Conservation (phyloP, 2,329 filamentous ascomycete species). For the Aureobasidium sp. region DNA sequence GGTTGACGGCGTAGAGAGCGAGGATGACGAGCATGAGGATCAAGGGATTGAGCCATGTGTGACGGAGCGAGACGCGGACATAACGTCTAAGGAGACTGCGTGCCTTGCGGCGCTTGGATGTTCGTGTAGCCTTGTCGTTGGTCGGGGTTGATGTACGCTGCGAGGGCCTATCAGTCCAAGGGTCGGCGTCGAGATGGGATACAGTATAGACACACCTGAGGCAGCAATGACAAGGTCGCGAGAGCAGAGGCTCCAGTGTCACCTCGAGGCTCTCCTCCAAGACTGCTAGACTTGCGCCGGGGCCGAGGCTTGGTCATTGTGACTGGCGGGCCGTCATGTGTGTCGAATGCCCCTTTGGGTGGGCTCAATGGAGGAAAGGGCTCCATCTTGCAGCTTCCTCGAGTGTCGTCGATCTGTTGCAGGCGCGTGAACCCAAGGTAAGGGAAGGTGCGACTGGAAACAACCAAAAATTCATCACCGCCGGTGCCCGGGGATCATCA, state of each 20-base stretch:
- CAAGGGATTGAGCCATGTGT: slow-evolving; percentile 61
- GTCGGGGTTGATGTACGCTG: slow-evolving; percentile 12
- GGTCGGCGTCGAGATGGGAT: neutral
- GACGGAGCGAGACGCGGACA: slow-evolving; percentile 38
- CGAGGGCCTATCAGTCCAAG: neutral
- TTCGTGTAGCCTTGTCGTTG: slow-evolving; percentile 20
- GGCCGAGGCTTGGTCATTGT: slow-evolving; percentile 17
- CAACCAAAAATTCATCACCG: neutral
- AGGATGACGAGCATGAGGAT: slow-evolving; percentile 57
- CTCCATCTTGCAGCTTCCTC: slow-evolving; percentile 1
- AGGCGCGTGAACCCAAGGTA: neutral
- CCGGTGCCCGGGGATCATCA: neutral
- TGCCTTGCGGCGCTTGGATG: slow-evolving; percentile 39
- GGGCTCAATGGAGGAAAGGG: slow-evolving; percentile 11
- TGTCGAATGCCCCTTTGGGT: neutral
- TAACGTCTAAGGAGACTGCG: slow-evolving; percentile 36
- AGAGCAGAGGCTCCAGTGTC: slow-evolving; percentile 44
- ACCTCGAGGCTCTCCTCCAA: slow-evolving; percentile 44
- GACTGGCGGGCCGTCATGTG: neutral
- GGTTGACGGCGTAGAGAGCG: slow-evolving; percentile 64
- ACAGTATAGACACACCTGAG: neutral
- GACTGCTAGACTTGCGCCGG: slow-evolving; percentile 38
- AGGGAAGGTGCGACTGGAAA: neutral
- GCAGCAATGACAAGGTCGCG: slow-evolving; percentile 32
- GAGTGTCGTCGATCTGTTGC: neutral